These are phyloP conservation scores for Auricularia heimuer DNA, from an alignment of 768 basidiomycete species.

Conservation along the genomic window DNA sequence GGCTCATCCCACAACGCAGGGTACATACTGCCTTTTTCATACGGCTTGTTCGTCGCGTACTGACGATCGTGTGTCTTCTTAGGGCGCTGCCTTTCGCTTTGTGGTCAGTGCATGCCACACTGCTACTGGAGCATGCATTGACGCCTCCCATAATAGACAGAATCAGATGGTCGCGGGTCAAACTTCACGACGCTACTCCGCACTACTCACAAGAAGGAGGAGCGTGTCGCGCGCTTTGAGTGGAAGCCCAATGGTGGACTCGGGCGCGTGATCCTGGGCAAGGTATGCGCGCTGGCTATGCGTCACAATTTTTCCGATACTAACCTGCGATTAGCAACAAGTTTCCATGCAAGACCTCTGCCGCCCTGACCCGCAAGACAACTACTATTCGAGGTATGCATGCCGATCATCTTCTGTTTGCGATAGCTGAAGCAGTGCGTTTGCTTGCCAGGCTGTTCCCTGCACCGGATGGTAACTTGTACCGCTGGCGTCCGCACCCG, in stretches of 20 bases:
- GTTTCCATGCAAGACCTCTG: slow-evolving; percentile 78
- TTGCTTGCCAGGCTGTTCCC: slow-evolving; percentile 56
- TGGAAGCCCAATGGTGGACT: slow-evolving; percentile 78
- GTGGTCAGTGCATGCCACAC: background rate
- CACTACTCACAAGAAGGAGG: slow-evolving; percentile 58
- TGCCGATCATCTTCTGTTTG: too few relatives aligned
- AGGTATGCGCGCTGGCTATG: slow-evolving; percentile 35
- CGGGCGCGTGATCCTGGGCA: slow-evolving; percentile 78
- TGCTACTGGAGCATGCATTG: background rate
- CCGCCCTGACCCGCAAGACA: slow-evolving; percentile 51
- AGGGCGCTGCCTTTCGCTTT: background rate
- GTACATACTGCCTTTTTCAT: background rate
- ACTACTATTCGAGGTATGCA: slow-evolving; percentile 34
- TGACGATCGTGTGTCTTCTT: background rate
- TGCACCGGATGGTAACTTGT: slow-evolving; percentile 72
- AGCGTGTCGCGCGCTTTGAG: slow-evolving; percentile 80
- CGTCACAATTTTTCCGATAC: slow-evolving; percentile 3
- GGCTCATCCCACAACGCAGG: background rate
- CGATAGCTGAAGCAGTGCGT: slow-evolving; percentile 23
- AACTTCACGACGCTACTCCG: slow-evolving; percentile 65
- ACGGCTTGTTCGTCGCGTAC: background rate
- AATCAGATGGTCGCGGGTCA: slow-evolving; percentile 49
- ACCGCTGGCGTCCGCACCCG: slow-evolving; percentile 73
- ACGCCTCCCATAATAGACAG: slow-evolving; percentile 39
- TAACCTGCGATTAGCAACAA: slow-evolving; percentile 41